These are phyloP conservation scores for Sordaria brevicollis DNA, from an alignment of 495 filamentous ascomycete species.

Conservation along the genomic window DNA sequence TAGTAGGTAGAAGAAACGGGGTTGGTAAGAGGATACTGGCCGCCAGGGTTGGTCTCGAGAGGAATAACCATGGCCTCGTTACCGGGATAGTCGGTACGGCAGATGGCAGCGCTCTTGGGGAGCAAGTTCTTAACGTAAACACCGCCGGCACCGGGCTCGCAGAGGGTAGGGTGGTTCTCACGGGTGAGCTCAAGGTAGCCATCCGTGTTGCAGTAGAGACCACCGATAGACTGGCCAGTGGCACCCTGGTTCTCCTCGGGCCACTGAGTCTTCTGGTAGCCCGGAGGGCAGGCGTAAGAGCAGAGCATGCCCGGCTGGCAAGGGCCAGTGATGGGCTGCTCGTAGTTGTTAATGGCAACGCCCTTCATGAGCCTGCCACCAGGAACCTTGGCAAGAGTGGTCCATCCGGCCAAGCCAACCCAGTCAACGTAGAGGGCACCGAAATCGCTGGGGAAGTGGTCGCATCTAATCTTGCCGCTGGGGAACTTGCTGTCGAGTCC, in stretches of 20 bases:
- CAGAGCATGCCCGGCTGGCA: constrained; percentile 63
- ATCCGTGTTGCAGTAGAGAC: constrained; percentile 63
- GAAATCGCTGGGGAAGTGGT: constrained; percentile 68
- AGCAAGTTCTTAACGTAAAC: constrained; percentile 68
- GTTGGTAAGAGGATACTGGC: constrained; percentile 54
- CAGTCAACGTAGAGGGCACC: constrained; percentile 66
- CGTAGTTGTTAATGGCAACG: constrained; percentile 38
- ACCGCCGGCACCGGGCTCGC: constrained; percentile 59
- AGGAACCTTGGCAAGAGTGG: constrained; percentile 63
- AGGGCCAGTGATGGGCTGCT: constrained; percentile 52
- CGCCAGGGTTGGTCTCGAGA: constrained; percentile 46
- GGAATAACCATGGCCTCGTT: constrained; percentile 78
- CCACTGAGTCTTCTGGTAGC: constrained; percentile 93
- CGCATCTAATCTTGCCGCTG: constrained; percentile 61
- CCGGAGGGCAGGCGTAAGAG: constrained; percentile 86
- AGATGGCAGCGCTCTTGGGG: constrained; percentile 54
- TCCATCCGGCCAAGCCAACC: constrained; percentile 63
- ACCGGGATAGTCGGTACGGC: constrained; percentile 95
- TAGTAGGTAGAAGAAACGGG: constrained; percentile 64
- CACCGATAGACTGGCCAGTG: constrained; percentile 81
- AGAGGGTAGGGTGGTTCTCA: constrained; percentile 52
- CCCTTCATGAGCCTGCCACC: constrained; percentile 28
- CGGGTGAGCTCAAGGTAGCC: constrained; percentile 77
- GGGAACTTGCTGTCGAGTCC: constrained; percentile 66
- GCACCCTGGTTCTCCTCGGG: constrained; percentile 60